phyloP scores from a whole-genome alignment of 768 basidiomycete species.

The Mycena chlorophos region DNA sequence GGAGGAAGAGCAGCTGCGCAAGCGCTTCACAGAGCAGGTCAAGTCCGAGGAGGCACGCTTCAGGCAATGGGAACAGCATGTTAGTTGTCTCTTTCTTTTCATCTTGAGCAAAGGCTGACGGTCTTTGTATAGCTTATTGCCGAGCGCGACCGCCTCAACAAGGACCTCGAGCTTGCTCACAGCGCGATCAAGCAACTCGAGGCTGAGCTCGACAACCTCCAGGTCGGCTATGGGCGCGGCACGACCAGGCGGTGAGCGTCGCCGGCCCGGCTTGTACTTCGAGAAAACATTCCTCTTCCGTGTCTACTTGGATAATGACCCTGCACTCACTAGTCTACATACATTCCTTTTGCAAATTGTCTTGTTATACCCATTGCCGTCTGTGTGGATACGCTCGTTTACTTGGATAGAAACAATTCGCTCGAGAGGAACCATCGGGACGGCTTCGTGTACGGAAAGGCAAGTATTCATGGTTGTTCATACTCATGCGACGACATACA shows the following conservation, averaged over 20 bases:
- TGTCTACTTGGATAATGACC: background rate
- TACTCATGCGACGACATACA: background rate
- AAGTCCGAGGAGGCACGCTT: conserved; percentile 97
- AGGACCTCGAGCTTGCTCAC: conserved; percentile 93
- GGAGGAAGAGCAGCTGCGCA: conserved; percentile 94
- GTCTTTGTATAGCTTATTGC: conserved; percentile 78
- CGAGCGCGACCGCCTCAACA: conserved; percentile 98
- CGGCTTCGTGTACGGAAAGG: background rate
- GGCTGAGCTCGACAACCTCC: conserved; percentile 85
- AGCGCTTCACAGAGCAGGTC: conserved; percentile 99
- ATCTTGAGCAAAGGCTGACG: conserved; percentile 22
- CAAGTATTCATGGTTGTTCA: background rate
- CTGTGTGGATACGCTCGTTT: background rate
- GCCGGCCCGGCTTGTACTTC: no score
- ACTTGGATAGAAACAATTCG: background rate
- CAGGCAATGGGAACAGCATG: conserved; percentile 99
- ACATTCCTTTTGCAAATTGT: background rate
- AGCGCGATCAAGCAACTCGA: conserved; percentile 90
- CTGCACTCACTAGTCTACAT: background rate
- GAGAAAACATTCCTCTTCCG: background rate
- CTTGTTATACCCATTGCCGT: background rate
- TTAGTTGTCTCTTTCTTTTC: conserved; percentile 42
- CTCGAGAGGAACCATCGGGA: background rate
- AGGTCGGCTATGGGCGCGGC: conserved; percentile 81
- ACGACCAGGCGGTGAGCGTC: conserved; percentile 57